phyloP scores from a whole-genome alignment of 352 stramenopile species.

The Globisporangium polare region DNA sequence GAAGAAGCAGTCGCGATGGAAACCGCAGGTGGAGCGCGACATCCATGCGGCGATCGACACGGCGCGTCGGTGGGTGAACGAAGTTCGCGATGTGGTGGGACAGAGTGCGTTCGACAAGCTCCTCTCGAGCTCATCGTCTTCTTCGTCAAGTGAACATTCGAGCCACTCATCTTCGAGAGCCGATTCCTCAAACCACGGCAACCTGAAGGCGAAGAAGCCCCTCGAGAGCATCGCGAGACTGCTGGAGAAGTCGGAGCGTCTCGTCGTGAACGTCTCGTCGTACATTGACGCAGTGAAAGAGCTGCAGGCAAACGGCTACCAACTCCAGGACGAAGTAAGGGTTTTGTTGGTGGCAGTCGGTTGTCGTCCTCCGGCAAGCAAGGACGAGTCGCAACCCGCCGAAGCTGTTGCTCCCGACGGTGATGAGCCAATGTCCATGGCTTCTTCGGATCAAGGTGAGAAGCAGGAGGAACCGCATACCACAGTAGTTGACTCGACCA shows the following conservation, averaged over 20 bases:
- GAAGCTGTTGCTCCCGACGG: constrained; percentile 1
- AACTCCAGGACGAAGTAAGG: constrained; percentile 43
- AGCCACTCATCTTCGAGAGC: constrained; percentile 4
- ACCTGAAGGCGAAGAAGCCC: constrained; percentile 56
- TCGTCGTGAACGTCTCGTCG: constrained; percentile 60
- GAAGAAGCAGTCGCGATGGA: constrained; percentile 81
- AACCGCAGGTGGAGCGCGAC: constrained; percentile 76
- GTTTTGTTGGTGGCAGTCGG: constrained; percentile 59
- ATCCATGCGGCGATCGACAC: constrained; percentile 68
- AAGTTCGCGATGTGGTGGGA: constrained; percentile 70
- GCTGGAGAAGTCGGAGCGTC: constrained; percentile 54
- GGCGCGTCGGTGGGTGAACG: constrained; percentile 69
- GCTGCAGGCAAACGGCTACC: constrained; percentile 41
- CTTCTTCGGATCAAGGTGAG: background rate
- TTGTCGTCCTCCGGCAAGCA: constrained; percentile 20
- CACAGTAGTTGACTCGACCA: background rate
- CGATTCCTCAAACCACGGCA: background rate
- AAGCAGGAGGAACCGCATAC: background rate
- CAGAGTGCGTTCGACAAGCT: constrained; percentile 58
- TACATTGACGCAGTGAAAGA: constrained; percentile 61
- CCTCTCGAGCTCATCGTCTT: constrained; percentile 28
- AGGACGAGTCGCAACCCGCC: constrained; percentile 6
- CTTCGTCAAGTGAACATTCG: constrained; percentile 8
- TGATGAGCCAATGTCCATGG: constrained; percentile 4
- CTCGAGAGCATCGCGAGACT: constrained; percentile 64